Conservation (phyloP, 2,329 filamentous ascomycete species). For the Berkeleyomyces rouxiae region DNA sequence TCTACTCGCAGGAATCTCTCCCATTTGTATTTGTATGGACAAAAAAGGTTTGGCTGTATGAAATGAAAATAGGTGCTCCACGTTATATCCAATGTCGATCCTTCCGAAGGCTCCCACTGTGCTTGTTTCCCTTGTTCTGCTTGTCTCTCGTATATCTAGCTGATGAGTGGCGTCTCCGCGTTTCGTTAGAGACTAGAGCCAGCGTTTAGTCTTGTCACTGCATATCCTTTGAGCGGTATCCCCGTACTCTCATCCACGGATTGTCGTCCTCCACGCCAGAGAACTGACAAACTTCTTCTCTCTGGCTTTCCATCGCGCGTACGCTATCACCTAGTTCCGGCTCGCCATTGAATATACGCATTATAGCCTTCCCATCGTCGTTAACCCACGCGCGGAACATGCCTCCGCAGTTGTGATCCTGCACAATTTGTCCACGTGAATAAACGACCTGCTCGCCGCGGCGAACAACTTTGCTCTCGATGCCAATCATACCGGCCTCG, state of each 20-base stretch:
- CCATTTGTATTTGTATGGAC: constrained; percentile 11
- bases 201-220: neutral
- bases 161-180: neutral
- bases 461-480: constrained; percentile 39
- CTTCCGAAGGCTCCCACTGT: neutral
- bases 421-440: constrained; percentile 39
- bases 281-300: constrained; percentile 5
- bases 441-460: constrained; percentile 28
- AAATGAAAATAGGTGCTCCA: neutral
- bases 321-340: constrained; percentile 5
- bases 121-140: neutral
- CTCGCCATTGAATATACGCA: constrained; percentile 28
- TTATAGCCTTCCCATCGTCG: constrained; percentile 37
- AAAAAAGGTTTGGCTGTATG: neutral
- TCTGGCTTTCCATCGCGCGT: neutral
- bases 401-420: constrained; percentile 71
- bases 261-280: constrained; percentile 3
- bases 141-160: neutral
- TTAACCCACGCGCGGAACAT: constrained; percentile 74
- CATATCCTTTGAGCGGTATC: constrained; percentile 10
- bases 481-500: constrained; percentile 72
- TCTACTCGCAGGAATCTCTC: neutral
- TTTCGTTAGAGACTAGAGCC: neutral
- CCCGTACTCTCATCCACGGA: constrained; percentile 6
- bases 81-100: neutral